Evolutionary conservation across 306 rosid species (phyloP), one percentile per base, ranked within the genome.

Genomic region (Hippophae tibetana): DNA sequence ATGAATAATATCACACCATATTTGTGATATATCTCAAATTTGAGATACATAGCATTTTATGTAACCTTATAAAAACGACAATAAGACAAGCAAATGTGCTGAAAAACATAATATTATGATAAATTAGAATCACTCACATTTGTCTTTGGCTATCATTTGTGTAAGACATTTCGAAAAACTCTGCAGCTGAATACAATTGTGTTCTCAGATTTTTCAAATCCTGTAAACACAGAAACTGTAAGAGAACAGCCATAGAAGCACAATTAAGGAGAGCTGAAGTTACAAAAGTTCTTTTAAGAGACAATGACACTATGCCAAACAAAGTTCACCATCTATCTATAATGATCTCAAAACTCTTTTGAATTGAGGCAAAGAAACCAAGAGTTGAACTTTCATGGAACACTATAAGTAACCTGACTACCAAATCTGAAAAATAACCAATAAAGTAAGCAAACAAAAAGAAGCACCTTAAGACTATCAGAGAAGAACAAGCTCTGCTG

Each of bases 131-230:
- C 60, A 77, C 99, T 82, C 72, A 86, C 99, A 81, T 79, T 58
- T 93, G 97, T 67, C 86, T 93, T 70, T 93, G 99, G 76, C 84
- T 95, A 54, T 93, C 99, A n/a, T 84, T 93, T 47, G 86, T 78
- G 71, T 88, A 93, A 27, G 99, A 93, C 31, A 93, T 82, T 64
- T 93, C 99, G 65, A 93, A 93, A 74, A 88, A 93, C 57, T 93
- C 99, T 0, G 99, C 99, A 7, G 99, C 99, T 1, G 99, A 88
- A 69, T 93, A 93, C 56, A 93, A 76, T n/a, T 88, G 99, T 57
- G 87, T 31, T 74, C 96, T 86, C 69, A 93, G 76, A 65, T 88
- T 88, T 84, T 93, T 93, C 81, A 93, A 79, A 78, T 93, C 99
- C 99, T 93, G 76, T 69, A 62, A 65, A 67, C 3, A 49, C 50